Conservation (phyloP, 225 moss, liverwort and hornwort species). For the Asterella californica region DNA sequence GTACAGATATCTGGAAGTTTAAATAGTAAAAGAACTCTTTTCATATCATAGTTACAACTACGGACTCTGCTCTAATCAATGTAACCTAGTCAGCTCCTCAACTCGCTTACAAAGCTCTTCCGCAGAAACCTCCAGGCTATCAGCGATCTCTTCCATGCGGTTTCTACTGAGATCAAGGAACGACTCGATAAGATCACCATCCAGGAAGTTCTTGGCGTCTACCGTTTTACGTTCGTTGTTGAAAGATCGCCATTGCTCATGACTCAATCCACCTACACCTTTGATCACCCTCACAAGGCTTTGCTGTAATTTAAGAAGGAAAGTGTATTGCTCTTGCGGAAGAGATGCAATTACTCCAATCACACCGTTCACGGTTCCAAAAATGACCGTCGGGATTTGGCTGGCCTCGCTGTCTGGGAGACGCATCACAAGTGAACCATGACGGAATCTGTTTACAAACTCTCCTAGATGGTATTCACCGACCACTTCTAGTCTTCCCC, state of each 20-base stretch:
- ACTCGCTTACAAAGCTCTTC: conserved; percentile 97
- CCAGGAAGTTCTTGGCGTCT: conserved; percentile 86
- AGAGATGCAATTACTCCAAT: conserved; percentile 95
- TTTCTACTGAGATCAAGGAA: conserved; percentile 81
- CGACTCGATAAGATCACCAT: conserved; percentile 88
- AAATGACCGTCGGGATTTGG: conserved; percentile 89
- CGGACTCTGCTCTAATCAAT: conserved; percentile 38
- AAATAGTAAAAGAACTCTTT: background rate
- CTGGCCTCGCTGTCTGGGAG: conserved; percentile 89
- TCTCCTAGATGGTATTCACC: conserved; percentile 95
- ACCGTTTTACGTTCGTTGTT: conserved; percentile 85
- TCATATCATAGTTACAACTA: conserved; percentile 23
- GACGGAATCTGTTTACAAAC: conserved; percentile 96
- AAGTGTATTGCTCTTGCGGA: conserved; percentile 78
- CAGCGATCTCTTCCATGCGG: conserved; percentile 87
- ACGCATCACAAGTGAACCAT: conserved; percentile 93
- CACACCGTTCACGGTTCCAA: conserved; percentile 93
- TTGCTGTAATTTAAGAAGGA: conserved; percentile 76
- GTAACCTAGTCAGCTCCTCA: conserved; percentile 88
- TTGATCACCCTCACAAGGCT: conserved; percentile 91
- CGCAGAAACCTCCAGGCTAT: conserved; percentile 55
- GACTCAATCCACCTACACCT: conserved; percentile 87
- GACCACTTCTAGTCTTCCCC: conserved; percentile 86
- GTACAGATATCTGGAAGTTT: conserved; percentile 14
- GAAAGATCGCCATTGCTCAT: conserved; percentile 97